Conservation (phyloP, 352 stramenopile species). For the Phytophthora kernoviae region DNA sequence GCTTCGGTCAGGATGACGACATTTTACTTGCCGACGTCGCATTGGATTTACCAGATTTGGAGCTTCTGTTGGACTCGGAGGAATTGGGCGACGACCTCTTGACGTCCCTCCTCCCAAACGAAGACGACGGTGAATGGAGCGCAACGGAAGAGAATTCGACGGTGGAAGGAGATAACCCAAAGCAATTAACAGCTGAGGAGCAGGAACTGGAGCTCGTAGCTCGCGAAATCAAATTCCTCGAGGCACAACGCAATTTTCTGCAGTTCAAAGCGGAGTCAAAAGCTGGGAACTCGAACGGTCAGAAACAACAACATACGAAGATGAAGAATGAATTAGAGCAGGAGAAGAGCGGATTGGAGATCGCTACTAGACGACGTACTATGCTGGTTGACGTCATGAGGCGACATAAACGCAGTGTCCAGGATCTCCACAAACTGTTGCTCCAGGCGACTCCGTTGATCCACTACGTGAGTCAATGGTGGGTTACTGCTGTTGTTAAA, state of each 20-base stretch:
- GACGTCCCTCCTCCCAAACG: slow-evolving; percentile 14
- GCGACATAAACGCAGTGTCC: slow-evolving; percentile 51
- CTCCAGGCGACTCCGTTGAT: slow-evolving; percentile 46
- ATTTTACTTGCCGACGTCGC: slow-evolving; percentile 6
- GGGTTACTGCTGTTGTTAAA: background rate
- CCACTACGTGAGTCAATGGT: slow-evolving; percentile 51
- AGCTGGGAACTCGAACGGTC: background rate
- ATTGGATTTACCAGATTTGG: slow-evolving; percentile 29
- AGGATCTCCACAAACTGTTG: slow-evolving; percentile 45
- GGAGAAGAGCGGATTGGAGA: slow-evolving; percentile 35
- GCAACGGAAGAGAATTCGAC: background rate
- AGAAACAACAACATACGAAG: background rate
- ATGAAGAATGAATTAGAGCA: slow-evolving; percentile 12
- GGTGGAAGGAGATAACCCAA: background rate
- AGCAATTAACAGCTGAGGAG: background rate
- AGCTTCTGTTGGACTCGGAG: slow-evolving; percentile 24
- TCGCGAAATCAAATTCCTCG: slow-evolving; percentile 57
- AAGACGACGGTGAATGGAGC: slow-evolving; percentile 3
- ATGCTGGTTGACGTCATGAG: slow-evolving; percentile 40
- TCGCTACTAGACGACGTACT: slow-evolving; percentile 26
- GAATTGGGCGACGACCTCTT: slow-evolving; percentile 18
- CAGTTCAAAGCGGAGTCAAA: slow-evolving; percentile 45
- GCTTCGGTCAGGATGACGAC: slow-evolving; percentile 6
- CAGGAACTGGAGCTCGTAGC: slow-evolving; percentile 44
- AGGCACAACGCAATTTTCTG: slow-evolving; percentile 62